Evolutionary conservation across 495 filamentous ascomycete genomes (phyloP).

Genomic region (Barbatosphaeria neglecta): DNA sequence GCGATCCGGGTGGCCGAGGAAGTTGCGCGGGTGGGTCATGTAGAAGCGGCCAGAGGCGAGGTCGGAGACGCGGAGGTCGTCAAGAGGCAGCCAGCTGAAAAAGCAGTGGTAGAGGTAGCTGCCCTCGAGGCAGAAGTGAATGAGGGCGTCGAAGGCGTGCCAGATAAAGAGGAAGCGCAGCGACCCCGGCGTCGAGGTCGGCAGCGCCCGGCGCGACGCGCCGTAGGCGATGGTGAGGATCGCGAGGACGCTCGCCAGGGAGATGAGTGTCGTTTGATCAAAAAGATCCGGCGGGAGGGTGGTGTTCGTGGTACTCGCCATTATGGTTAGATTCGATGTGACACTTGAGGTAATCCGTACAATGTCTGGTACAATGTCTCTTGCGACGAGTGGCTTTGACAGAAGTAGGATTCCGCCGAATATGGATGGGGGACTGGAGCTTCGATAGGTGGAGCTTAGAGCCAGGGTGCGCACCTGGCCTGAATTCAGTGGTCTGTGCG

Average conservation of each 20-base stretch:
- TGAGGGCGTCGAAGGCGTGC: constrained; percentile 86
- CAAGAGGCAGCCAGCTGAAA: constrained; percentile 49
- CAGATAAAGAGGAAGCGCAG: constrained; percentile 77
- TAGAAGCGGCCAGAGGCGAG: constrained; percentile 14
- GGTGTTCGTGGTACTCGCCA: too few relatives aligned
- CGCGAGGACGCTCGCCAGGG: constrained; percentile 36
- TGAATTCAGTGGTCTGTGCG: too few relatives aligned
- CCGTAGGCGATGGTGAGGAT: constrained; percentile 35
- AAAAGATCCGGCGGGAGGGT: constrained; percentile 32
- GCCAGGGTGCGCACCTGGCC: too few relatives aligned
- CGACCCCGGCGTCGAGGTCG: constrained; percentile 16
- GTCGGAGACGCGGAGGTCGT: constrained; percentile 12
- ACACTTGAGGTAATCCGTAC: too few relatives aligned
- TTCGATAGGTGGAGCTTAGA: too few relatives aligned
- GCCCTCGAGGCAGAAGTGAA: constrained; percentile 81
- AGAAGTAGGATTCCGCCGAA: too few relatives aligned
- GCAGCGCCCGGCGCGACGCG: constrained; percentile 31
- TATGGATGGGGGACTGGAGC: too few relatives aligned
- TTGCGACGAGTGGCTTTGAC: too few relatives aligned
- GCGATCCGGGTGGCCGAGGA: constrained; percentile 32
- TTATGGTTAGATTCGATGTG: too few relatives aligned
- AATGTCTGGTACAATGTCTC: constrained; percentile 1
- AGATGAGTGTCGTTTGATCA: constrained; percentile 41
- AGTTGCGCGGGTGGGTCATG: constrained; percentile 29
- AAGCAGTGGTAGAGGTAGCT: constrained; percentile 89